Conservation (phyloP, 2,329 filamentous ascomycete species). For the Paecilomyces sp. region DNA sequence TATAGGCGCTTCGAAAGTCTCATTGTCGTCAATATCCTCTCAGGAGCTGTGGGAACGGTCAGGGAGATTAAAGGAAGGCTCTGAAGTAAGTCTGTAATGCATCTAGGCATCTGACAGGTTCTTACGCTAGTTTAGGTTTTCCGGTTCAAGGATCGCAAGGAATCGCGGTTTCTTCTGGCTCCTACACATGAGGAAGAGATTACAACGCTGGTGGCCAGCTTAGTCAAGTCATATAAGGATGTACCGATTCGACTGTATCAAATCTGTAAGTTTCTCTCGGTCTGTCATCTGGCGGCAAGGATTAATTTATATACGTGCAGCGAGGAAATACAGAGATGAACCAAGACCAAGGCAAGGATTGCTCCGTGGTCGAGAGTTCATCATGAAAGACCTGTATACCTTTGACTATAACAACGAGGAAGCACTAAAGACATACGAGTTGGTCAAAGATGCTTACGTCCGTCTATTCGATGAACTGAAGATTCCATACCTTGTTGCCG, state of each 20-base stretch:
- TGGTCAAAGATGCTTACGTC: slow-evolving; percentile 66
- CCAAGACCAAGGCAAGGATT: slow-evolving; percentile 80
- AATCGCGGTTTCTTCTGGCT: slow-evolving; percentile 66
- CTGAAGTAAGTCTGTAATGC: slow-evolving; percentile 53
- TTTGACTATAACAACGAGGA: slow-evolving; percentile 65
- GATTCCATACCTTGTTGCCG: slow-evolving; percentile 74
- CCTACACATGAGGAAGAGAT: slow-evolving; percentile 98
- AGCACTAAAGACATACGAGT: slow-evolving; percentile 74
- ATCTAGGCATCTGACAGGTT: slow-evolving; percentile 11
- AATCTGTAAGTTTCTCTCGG: slow-evolving; percentile 53
- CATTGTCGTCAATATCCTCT: slow-evolving; percentile 78
- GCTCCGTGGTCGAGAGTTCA: slow-evolving; percentile 79
- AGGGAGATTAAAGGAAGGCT: slow-evolving; percentile 67
- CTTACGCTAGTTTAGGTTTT: slow-evolving; percentile 55
- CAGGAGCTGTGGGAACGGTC: slow-evolving; percentile 77
- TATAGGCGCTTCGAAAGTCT: slow-evolving; percentile 68
- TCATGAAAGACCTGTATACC: slow-evolving; percentile 98
- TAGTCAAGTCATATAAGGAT: slow-evolving; percentile 74
- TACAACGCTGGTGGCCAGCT: slow-evolving; percentile 66
- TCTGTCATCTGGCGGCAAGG: neutral
- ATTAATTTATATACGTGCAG: slow-evolving; percentile 32
- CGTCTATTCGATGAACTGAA: slow-evolving; percentile 75
- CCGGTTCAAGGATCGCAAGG: slow-evolving; percentile 70
- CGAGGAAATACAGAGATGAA: slow-evolving; percentile 92
- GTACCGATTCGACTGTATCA: slow-evolving; percentile 86